Evolutionary conservation across 2,329 filamentous ascomycete genomes (phyloP), one percentile per base, ranked within the genome.

Genomic region (Neofusicoccum ribis): DNA sequence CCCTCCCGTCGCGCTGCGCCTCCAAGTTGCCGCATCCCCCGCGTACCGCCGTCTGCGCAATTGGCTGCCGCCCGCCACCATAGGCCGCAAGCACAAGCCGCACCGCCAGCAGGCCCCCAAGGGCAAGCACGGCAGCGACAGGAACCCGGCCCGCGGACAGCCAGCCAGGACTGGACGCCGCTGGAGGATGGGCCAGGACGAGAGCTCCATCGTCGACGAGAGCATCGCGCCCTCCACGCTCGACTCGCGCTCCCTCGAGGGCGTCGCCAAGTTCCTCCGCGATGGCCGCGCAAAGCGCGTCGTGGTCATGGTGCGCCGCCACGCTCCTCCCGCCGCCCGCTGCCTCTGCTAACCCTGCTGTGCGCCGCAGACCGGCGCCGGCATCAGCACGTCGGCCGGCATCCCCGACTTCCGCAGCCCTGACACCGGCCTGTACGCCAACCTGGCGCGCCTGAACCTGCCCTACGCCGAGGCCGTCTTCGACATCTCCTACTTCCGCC

Each of bases 401-500:
- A 94, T 99, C 68, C 95, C 95, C 68, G 95, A 99, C 79, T 99
- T 98, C 77, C 86, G 95, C 69, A 96, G 93, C 1, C 93, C 94
- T 68, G 90, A 92, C 65, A 98, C 94, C 0, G 95, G 95, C 3
- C 86, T 99, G 11, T 99, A 99, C 77, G 89, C 92, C 72, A 98
- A 98, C 73, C 88, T 99, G 36, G 90, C 91, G 23, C 87, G 91
- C 61, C 85, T 98, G 37, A 88, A 96, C 67, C 85, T 99, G 0
- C 93, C 93, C 0, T 89, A 94, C 72, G 90, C 94, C 23, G 93
- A 98, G 79, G 93, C 92, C 39, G 92, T 98, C 50, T 98, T 99
- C 78, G 93, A 97, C 73, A 94, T 99, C 69, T 83, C 83, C 66
- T 99, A 91, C 82, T 99, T 99, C 80, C 86, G 89, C 67, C 74